Evolutionary conservation across 495 filamentous ascomycete genomes (phyloP).

Genomic region (Penicillium taxi): DNA sequence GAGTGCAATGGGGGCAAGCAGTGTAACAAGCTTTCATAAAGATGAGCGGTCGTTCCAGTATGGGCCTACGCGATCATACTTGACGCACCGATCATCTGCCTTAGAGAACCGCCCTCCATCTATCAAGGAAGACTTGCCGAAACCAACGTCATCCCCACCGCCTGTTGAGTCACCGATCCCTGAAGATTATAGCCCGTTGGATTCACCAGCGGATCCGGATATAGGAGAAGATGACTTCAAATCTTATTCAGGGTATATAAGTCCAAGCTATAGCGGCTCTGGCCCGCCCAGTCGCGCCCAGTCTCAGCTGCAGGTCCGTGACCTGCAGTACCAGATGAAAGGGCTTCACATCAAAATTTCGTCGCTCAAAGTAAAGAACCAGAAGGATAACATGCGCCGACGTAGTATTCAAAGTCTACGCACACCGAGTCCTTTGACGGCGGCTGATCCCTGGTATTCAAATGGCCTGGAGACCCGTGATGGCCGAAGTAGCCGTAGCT

Average conservation of each 20-base stretch:
- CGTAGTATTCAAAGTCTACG: conserved; percentile 78
- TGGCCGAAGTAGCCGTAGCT: conserved; percentile 19
- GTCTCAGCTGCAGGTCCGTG: conserved; percentile 63
- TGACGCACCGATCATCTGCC: conserved; percentile 32
- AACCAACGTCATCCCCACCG: conserved; percentile 6
- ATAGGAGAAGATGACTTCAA: conserved; percentile 21
- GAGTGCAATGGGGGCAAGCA: conserved; percentile 38
- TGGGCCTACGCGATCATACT: conserved; percentile 30
- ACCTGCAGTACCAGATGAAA: conserved; percentile 86
- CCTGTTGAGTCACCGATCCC: conserved; percentile 7
- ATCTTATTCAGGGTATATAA: conserved; percentile 28
- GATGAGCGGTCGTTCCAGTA: conserved; percentile 38
- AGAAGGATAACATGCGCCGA: conserved; percentile 73
- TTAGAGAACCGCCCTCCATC: too few species aligned
- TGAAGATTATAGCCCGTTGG: conserved; percentile 13
- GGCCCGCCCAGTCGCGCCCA: conserved; percentile 38
- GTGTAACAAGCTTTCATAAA: conserved; percentile 24
- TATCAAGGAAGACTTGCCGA: too few species aligned
- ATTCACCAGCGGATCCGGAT: conserved; percentile 25
- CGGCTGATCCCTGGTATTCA: conserved; percentile 68
- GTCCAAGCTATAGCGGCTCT: conserved; percentile 28
- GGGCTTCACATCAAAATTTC: conserved; percentile 89
- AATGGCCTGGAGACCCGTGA: conserved; percentile 39
- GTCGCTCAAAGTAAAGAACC: conserved; percentile 68
- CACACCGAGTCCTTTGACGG: conserved; percentile 77